A percentile compares a stretch with the other conserved stretches of the same genome.
phyloP scores from a whole-genome alignment of 768 basidiomycete genomes.

The Ramaria sp. region DNA sequence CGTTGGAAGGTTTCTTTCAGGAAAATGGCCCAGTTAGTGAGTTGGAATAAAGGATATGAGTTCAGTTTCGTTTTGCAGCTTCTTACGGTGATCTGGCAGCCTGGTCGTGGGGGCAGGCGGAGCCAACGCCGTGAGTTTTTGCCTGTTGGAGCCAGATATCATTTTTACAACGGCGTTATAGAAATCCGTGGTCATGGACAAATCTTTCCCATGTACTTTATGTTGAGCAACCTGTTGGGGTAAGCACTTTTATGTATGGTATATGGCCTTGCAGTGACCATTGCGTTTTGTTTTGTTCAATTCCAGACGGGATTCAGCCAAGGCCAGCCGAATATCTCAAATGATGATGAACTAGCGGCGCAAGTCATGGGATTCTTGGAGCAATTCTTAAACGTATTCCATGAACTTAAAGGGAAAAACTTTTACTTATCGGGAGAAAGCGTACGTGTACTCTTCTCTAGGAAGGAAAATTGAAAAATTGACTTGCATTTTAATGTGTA shows the following conservation, averaged over 20 bases:
- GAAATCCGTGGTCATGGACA: conserved; percentile 13
- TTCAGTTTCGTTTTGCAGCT: background rate
- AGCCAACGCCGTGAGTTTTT: conserved; percentile 8
- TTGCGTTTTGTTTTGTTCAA: background rate
- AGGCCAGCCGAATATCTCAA: conserved; percentile 8
- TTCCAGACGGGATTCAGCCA: conserved; percentile 11
- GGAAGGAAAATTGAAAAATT: background rate
- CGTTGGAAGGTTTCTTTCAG: conserved; percentile 12
- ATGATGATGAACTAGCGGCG: conserved; percentile 14
- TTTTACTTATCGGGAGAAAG: conserved; percentile 15
- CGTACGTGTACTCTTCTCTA: conserved; percentile 4
- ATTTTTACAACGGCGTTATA: background rate
- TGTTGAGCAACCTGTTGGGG: conserved; percentile 17
- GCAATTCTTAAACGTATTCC: conserved; percentile 14
- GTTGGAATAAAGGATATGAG: background rate
- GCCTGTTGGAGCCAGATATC: background rate
- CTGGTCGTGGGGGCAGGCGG: conserved; percentile 13
- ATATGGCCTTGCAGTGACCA: background rate
- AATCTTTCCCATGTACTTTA: conserved; percentile 14
- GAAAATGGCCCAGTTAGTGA: conserved; percentile 12
- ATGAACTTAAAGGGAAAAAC: conserved; percentile 15
- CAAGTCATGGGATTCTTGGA: conserved; percentile 14
- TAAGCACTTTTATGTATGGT: background rate
- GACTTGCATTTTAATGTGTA: background rate
- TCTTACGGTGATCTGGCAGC: background rate